These are phyloP conservation scores for Nigrospora sphaerica DNA, from an alignment of 2,329 filamentous ascomycete species.

Conservation along the genomic window DNA sequence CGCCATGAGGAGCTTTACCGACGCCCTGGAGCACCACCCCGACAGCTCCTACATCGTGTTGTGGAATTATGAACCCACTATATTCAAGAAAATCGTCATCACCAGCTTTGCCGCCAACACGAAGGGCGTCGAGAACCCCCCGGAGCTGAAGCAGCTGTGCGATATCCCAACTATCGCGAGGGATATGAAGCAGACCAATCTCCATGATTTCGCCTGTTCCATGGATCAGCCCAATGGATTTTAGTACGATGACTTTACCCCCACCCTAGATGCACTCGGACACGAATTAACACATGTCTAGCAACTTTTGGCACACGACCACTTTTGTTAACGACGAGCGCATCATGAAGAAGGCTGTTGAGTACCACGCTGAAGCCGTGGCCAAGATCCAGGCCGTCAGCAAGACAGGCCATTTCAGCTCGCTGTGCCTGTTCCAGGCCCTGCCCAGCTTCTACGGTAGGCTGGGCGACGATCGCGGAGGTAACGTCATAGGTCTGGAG, in stretches of 20 bases:
- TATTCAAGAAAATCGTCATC: not conserved
- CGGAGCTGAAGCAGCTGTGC: constrained; percentile 1
- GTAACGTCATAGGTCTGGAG: constrained; percentile 9
- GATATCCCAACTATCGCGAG: constrained; percentile 5
- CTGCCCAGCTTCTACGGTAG: constrained; percentile 29
- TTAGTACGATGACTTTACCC: too few species aligned
- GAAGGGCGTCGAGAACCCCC: not conserved
- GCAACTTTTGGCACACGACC: constrained; percentile 13
- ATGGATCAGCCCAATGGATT: not conserved
- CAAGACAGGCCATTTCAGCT: constrained; percentile 26
- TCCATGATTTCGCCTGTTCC: not conserved
- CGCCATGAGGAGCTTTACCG: not conserved
- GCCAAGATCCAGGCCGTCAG: constrained; percentile 16
- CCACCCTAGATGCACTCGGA: too few species aligned
- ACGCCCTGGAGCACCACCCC: not conserved
- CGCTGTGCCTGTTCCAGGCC: constrained; percentile 34
- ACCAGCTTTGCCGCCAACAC: constrained; percentile 1
- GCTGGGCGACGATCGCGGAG: constrained; percentile 27
- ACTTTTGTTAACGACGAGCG: constrained; percentile 17
- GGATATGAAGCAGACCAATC: constrained; percentile 2
- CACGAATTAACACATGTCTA: not conserved
- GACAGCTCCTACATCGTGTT: constrained; percentile 3
- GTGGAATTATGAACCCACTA: constrained; percentile 1
- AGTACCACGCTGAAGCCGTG: constrained; percentile 9
- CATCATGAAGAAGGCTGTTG: constrained; percentile 21